Evolutionary conservation across 2,329 filamentous ascomycete genomes (phyloP), one percentile per base, ranked within the genome.

Genomic region (Hypoxylon rubiginosum): DNA sequence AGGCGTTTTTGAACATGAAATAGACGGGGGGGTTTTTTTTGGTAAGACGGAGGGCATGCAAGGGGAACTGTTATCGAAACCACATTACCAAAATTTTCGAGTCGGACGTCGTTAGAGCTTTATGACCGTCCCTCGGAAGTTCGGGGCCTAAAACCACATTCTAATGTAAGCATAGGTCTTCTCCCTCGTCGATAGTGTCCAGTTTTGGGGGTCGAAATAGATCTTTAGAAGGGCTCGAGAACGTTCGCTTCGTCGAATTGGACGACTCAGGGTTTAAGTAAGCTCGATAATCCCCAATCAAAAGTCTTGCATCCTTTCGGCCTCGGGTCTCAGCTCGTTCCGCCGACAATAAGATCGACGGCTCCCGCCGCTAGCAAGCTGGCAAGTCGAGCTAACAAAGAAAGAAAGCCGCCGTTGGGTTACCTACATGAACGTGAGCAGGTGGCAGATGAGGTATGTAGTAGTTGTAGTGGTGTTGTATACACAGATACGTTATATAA

Each of bases 41-140:
- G 55, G 46, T 61, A 26, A 60, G 52, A 54, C 30, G 24, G 28
- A 30, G 19, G 13, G 21, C 52, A 68, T 58, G 62, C 66, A 68
- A 62, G 62, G 66, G 61, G 55, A 39, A 15, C n/a, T 62, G 49
- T 13, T 43, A 56, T 53, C 57, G 28, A 51, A 39, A n/a, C 34
- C 62, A 63, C 45, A 53, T 60, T 57, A n/a, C 50, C n/a, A 41
- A 57, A 39, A 54, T 54, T 19, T 36, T 24, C 10, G 52, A 30
- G 46, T 30, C 24, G 28, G 7, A 17, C 39, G 13, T 43, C 32
- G 54, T 53, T 32, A 24, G 52, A 59, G 50, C 39, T 39, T 24
- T 17, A 17, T 36, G 19, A 58, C 39, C n/a, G 17, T 24, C n/a
- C n/a, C 58, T 51, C 59, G 66, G 62, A 66, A 61, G 45, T 17